Evolutionary conservation across 2,329 filamentous ascomycete genomes (phyloP).

Genomic region (Penicillium paneum): DNA sequence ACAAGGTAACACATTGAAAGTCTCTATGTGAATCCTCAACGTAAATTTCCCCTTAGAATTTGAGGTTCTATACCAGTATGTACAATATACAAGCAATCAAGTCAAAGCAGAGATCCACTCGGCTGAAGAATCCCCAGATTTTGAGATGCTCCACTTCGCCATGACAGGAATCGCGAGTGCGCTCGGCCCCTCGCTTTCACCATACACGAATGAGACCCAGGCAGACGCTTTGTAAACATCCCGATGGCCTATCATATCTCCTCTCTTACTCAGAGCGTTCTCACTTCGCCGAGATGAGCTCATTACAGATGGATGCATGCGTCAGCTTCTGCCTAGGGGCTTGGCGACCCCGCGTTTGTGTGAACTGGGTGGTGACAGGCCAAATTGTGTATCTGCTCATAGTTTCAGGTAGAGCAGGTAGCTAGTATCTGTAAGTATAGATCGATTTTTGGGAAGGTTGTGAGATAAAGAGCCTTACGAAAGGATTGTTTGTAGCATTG

Average conservation of each 20-base stretch:
- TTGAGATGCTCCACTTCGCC: not conserved
- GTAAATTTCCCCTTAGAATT: too few species aligned
- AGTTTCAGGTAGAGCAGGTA: not conserved
- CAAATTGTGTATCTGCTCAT: not conserved
- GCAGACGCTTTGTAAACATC: not conserved
- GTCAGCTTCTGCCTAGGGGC: slow-evolving; percentile 1
- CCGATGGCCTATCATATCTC: slow-evolving; percentile 16
- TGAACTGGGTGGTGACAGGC: not conserved
- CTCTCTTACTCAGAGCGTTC: slow-evolving; percentile 10
- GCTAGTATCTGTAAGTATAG: too few species aligned
- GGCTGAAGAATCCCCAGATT: slow-evolving; percentile 7
- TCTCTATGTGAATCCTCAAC: not conserved
- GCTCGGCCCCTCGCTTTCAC: not conserved
- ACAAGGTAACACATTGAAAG: not conserved
- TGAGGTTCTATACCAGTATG: not conserved
- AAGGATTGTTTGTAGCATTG: not conserved
- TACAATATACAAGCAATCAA: not conserved
- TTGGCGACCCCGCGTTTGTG: slow-evolving; percentile 21
- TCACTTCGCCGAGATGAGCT: slow-evolving; percentile 15
- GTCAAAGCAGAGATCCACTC: slow-evolving; percentile 5
- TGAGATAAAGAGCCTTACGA: not conserved
- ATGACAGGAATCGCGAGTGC: not conserved
- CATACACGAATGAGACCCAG: not conserved
- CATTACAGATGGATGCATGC: slow-evolving; percentile 12
- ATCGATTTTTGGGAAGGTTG: not conserved